phyloP scores from a whole-genome alignment of 2,329 filamentous ascomycete genomes.

The Talaromyces sp. region DNA sequence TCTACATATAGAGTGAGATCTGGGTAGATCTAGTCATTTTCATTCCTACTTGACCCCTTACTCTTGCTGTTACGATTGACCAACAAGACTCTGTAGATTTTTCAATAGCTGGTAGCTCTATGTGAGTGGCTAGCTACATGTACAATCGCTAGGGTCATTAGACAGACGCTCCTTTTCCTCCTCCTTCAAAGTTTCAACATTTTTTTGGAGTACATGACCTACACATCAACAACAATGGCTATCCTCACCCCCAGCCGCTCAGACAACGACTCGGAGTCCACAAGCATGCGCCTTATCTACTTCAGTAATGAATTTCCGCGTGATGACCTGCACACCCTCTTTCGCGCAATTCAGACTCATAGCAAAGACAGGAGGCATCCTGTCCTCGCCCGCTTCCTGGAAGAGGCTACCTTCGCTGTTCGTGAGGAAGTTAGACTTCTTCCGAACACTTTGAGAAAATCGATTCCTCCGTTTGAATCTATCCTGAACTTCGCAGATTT shows the following conservation, averaged over 20 bases:
- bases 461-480: constrained; percentile 24
- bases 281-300: constrained; percentile 24
- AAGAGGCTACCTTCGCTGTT: constrained; percentile 40
- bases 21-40: not conserved
- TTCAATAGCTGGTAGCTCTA: not conserved
- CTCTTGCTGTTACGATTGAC: not conserved
- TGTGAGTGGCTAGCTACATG: not conserved
- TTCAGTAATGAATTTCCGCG: constrained; percentile 50
- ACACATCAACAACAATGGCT: not conserved
- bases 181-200: not conserved
- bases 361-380: constrained; percentile 41
- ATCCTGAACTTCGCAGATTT: constrained; percentile 17
- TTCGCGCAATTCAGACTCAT: constrained; percentile 39
- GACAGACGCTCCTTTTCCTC: not conserved
- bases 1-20: not conserved
- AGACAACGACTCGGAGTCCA: not conserved
- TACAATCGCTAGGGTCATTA: not conserved
- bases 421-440: constrained; percentile 38
- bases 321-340: constrained; percentile 43
- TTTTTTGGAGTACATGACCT: not conserved
- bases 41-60: not conserved
- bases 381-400: constrained; percentile 41
- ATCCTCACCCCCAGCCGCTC: not conserved
- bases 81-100: not conserved
- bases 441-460: constrained; percentile 18